Conservation (phyloP, 2,329 filamentous ascomycete genomes). For the Escovopsis sp. region DNA sequence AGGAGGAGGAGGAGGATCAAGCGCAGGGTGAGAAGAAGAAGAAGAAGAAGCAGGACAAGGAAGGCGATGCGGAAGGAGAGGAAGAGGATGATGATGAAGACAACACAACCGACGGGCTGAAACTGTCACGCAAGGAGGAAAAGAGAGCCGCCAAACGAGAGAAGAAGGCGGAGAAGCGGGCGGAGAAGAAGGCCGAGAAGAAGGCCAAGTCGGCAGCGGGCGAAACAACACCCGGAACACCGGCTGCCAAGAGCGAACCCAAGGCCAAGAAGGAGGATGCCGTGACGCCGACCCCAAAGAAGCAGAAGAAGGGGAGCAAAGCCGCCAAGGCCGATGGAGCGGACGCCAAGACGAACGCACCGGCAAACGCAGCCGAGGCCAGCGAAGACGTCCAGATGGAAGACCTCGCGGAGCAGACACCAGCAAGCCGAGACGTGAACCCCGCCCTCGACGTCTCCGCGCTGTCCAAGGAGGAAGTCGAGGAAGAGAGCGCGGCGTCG, state of each 20-base stretch:
- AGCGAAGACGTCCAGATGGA: not conserved
- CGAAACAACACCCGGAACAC: slow-evolving; percentile 2
- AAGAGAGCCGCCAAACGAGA: slow-evolving; percentile 36
- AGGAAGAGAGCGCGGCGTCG: slow-evolving; percentile 31
- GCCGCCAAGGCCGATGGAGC: slow-evolving; percentile 3
- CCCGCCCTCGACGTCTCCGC: slow-evolving; percentile 15
- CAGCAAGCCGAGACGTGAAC: slow-evolving; percentile 2
- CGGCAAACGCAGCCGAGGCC: not conserved
- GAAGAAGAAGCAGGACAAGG: slow-evolving; percentile 21
- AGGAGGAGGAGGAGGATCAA: slow-evolving; percentile 30
- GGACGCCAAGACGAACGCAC: slow-evolving; percentile 2
- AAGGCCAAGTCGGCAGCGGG: slow-evolving; percentile 8
- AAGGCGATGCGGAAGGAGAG: not conserved
- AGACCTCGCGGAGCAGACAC: not conserved
- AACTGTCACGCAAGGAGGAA: slow-evolving; percentile 37
- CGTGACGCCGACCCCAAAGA: slow-evolving; percentile 13
- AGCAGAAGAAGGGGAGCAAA: slow-evolving; percentile 11
- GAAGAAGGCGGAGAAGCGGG: slow-evolving; percentile 23
- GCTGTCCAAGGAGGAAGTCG: slow-evolving; percentile 28
- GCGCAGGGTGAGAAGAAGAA: slow-evolving; percentile 28
- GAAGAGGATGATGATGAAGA: slow-evolving; percentile 15
- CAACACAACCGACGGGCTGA: slow-evolving; percentile 31
- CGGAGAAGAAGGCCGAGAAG: slow-evolving; percentile 12
- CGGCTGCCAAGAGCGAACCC: slow-evolving; percentile 8
- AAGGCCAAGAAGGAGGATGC: slow-evolving; percentile 7